Conservation (phyloP, 2,329 filamentous ascomycete species). For the Claviceps monticola region DNA sequence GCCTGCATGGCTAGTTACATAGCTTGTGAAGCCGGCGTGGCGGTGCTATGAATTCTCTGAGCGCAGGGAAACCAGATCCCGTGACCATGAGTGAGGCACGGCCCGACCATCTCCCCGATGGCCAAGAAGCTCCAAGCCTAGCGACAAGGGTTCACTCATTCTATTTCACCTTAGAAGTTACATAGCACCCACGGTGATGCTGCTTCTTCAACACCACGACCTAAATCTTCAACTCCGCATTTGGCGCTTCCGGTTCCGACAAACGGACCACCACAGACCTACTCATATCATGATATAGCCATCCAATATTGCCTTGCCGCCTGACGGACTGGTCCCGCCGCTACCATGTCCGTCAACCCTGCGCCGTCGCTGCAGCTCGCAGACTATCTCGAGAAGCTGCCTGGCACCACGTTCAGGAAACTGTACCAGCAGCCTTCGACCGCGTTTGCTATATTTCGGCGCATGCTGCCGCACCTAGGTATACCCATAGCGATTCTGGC, state of each 20-base stretch:
- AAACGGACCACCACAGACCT: not conserved
- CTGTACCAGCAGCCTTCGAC: conserved; percentile 95
- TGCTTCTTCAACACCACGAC: not conserved
- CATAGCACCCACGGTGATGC: not conserved
- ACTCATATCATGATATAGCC: conserved; percentile 8
- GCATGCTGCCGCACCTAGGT: conserved; percentile 91
- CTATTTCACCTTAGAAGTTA: not conserved
- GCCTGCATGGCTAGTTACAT: too few species aligned
- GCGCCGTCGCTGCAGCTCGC: conserved; percentile 47
- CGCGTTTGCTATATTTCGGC: conserved; percentile 85
- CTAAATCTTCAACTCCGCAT: not conserved
- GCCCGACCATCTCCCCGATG: not conserved
- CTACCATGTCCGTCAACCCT: conserved; percentile 32
- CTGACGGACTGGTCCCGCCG: conserved; percentile 15
- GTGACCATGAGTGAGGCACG: not conserved
- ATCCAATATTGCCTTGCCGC: not conserved
- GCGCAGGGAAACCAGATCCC: too few species aligned
- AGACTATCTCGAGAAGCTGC: conserved; percentile 86
- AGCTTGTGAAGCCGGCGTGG: too few species aligned
- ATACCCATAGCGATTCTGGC: conserved; percentile 10
- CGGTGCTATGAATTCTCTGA: too few species aligned
- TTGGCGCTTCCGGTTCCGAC: not conserved
- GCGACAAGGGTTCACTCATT: not conserved
- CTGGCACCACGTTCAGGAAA: conserved; percentile 76
- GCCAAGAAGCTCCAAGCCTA: not conserved